Conservation (phyloP, 2,329 filamentous ascomycete genomes). For the Fonsecaea multimorphosa region DNA sequence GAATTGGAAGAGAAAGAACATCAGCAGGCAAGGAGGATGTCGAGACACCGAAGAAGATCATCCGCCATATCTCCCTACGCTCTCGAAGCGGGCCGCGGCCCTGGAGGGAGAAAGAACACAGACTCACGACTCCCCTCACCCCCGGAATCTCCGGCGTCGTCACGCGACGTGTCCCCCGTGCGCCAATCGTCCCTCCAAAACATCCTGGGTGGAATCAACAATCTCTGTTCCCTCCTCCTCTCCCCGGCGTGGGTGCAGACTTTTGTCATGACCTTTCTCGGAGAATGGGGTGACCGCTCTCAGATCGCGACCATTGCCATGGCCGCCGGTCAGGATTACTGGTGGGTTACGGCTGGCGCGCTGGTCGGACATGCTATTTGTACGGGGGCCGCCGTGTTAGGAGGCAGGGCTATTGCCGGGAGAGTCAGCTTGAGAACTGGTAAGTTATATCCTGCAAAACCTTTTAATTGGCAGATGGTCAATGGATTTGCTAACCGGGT, state of each 20-base stretch:
- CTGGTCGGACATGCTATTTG: slow-evolving; percentile 85
- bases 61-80: slow-evolving; percentile 75
- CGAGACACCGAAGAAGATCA: slow-evolving; percentile 47
- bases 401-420: slow-evolving; percentile 89
- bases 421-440: slow-evolving; percentile 93
- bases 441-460: too few relatives aligned
- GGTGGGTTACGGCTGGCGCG: slow-evolving; percentile 95
- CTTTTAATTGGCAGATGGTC: too few relatives aligned
- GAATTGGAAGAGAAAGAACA: slow-evolving; percentile 94
- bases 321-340: slow-evolving; percentile 97
- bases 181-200: slow-evolving; percentile 54
- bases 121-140: slow-evolving; percentile 79
- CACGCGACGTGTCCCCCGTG: slow-evolving; percentile 63
- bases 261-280: slow-evolving; percentile 98
- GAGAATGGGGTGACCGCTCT: slow-evolving; percentile 96
- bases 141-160: slow-evolving; percentile 76
- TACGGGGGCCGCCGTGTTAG: slow-evolving; percentile 88
- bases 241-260: slow-evolving; percentile 99
- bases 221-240: slow-evolving; percentile 83
- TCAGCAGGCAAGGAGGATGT: slow-evolving; percentile 66
- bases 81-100: slow-evolving; percentile 78
- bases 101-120: slow-evolving; percentile 67
- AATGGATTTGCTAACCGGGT: slow-evolving; percentile 27
- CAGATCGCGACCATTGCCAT: slow-evolving; percentile 99
- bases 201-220: slow-evolving; percentile 71